These are phyloP conservation scores for Mucor piriformis DNA, from an alignment of 371 early-diverging fungal species.

Conservation along the genomic window DNA sequence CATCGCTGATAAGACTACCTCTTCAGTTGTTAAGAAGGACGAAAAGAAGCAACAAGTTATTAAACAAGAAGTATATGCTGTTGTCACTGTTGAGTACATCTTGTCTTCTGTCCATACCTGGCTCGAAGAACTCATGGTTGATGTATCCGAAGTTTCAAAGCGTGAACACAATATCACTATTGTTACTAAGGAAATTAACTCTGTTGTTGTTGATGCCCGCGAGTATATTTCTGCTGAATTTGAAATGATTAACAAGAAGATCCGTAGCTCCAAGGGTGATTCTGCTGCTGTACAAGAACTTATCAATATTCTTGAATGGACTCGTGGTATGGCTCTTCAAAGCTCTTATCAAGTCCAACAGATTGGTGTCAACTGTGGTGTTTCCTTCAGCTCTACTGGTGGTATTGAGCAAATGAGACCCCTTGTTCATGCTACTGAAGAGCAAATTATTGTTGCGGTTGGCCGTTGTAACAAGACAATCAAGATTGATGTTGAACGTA, in stretches of 20 bases:
- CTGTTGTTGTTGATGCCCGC: conserved; percentile 13
- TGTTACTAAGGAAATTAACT: conserved; percentile 17
- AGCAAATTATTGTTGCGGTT: conserved; percentile 26
- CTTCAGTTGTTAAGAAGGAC: not conserved
- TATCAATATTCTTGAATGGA: conserved; percentile 30
- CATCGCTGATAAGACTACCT: conserved; percentile 1
- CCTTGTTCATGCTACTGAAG: conserved; percentile 23
- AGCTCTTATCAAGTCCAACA: conserved; percentile 27
- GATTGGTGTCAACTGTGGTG: conserved; percentile 29
- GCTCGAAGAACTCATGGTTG: conserved; percentile 25
- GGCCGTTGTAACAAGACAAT: conserved; percentile 25
- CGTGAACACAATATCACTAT: conserved; percentile 16
- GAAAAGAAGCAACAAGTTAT: not conserved
- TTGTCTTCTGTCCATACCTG: conserved; percentile 9
- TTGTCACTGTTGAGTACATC: conserved; percentile 19
- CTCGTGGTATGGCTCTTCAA: conserved; percentile 33
- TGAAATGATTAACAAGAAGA: conserved; percentile 20
- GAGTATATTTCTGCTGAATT: conserved; percentile 21
- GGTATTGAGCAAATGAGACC: conserved; percentile 32
- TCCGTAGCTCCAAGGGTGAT: conserved; percentile 13
- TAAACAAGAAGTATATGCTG: conserved; percentile 8
- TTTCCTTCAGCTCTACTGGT: conserved; percentile 24
- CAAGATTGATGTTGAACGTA: conserved; percentile 25
- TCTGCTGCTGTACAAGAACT: conserved; percentile 16
- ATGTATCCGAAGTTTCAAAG: conserved; percentile 22